Evolutionary conservation across 2,329 filamentous ascomycete genomes (phyloP), one percentile per base, ranked within the genome.

Genomic region (Fusarium citri): DNA sequence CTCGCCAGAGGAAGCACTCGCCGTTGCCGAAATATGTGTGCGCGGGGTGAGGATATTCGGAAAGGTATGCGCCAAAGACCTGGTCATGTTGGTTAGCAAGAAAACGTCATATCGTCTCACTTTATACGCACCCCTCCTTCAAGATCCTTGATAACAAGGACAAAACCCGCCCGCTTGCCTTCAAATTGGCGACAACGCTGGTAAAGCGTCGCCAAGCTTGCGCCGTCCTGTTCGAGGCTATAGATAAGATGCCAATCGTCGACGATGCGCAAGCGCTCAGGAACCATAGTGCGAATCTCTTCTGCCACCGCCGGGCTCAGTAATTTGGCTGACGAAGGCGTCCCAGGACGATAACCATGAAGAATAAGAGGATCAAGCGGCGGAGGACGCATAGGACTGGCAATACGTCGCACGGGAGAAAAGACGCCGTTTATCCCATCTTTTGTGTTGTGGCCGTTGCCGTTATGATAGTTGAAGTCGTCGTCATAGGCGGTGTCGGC

Each of bases 1-100:
- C 87, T 20, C 89, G 80, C 77, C 88, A 91, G 65, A 91, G 87
- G 50, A 91, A 99, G 81, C 95, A 98, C 80, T 99, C 96, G 75
- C 96, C 96, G 15, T 94, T 98, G 75, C 96, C 96, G 79, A 93
- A 99, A 84, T 97, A 99, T 69, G 94, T 92, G 4, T 93, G 82
- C 2, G 89, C 85, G 0, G 94, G 93, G 73, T 92, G 92, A 14
- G 95, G 94, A 53, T 92, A 86, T 78, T 99, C 95, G 55, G 94
- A 97, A 56, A 98, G 88, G 79, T 98, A 98, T 55, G 94, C 94
- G 76, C 96, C 96, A 78, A 99, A 99, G 43, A 94, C 87, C 87
- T 91, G 68, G 43, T 54, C 31, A 30, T 55, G 54, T 71, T 50
- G 68, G 68, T 60, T 37, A 37, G 37, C 11, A 37, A 20, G 28